These are phyloP conservation scores for Chaetomium tenue DNA, from an alignment of 495 filamentous ascomycete genomes.

Conservation along the genomic window DNA sequence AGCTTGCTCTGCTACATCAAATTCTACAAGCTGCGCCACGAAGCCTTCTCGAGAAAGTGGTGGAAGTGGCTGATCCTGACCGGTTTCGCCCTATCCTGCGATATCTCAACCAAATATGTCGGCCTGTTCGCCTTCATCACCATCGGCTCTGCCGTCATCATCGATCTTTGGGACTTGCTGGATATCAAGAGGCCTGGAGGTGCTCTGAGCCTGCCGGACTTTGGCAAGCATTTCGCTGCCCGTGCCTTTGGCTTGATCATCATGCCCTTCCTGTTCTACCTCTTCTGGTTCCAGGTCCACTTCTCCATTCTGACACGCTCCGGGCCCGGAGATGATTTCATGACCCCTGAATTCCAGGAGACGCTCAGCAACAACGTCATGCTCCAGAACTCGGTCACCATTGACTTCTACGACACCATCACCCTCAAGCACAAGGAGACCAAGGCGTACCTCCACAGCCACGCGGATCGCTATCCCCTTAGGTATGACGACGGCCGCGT, in stretches of 20 bases:
- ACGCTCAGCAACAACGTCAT: slow-evolving; percentile 92
- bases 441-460: slow-evolving; percentile 92
- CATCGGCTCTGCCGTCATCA: slow-evolving; percentile 86
- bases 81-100: slow-evolving; percentile 89
- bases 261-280: slow-evolving; percentile 93
- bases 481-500: slow-evolving; percentile 97
- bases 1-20: slow-evolving; percentile 91
- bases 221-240: slow-evolving; percentile 86
- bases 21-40: slow-evolving; percentile 94
- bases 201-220: slow-evolving; percentile 70
- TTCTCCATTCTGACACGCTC: slow-evolving; percentile 85
- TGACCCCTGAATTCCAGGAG: slow-evolving; percentile 97
- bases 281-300: slow-evolving; percentile 99
- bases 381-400: slow-evolving; percentile 76
- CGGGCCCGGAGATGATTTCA: slow-evolving; percentile 96
- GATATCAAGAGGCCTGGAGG: slow-evolving; percentile 80
- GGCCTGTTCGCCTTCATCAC: slow-evolving; percentile 96
- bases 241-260: slow-evolving; percentile 79
- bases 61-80: slow-evolving; percentile 99
- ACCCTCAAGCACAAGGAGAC: slow-evolving; percentile 94
- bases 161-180: slow-evolving; percentile 93
- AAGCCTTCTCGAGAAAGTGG: slow-evolving; percentile 91
- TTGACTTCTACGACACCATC: slow-evolving; percentile 88
- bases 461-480: slow-evolving; percentile 82
- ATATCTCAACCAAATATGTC: slow-evolving; percentile 98